Base-by-base conservation (phyloP, 1,139 yeast species). In the Kurtzmaniella quercitrusa region DNA sequence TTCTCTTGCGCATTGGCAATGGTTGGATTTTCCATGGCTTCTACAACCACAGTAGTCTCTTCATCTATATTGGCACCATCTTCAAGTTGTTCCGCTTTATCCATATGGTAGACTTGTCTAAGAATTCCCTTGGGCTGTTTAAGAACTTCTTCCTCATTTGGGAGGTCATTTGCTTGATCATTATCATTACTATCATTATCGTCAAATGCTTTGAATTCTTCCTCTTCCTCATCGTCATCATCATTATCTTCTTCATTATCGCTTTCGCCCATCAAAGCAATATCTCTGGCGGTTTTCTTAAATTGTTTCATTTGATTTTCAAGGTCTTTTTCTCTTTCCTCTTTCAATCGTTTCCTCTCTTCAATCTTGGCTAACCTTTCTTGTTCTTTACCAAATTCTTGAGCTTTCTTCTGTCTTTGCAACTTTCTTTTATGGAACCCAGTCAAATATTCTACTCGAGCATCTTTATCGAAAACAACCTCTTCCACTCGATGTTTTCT, bases 401-500 rank as follows among this genome's bases (percentile, higher is more conserved):
- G 81, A 0, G 98, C 98, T 53, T 83, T 83, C 66, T 89, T 91
- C 65, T 86, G 87, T 61, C 98, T 76, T 57, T 86, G 86, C 17
- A 91, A 60, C 63, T 93, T 93, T 58, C 98, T 78, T 66, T 93
- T 93, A 63, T 93, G 98, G 61, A 93, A 93, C 29, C 98, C 98
- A 1, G 97, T 93, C 53, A 93, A 70, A 62, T 83, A 93, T 48
- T 91, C 96, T 34, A 71, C 66, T 60, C 96, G 70, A 21, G 82
- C 77, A 34, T 78, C 85, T 52, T 81, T 79, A 64, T 91, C 93
- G 60, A 88, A 91, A 2, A 77, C 79, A 31, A 91, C 94, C 59
- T 88, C 96, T 31, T 79, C 90, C 2, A 83, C 90, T 27, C 89
- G 76, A 53, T 77, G 81, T 55, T 78, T 79, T 55, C 78, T 81